These are phyloP conservation scores for Neonothopanus nambi DNA, from an alignment of 1,284 basidiomycete species.

Conservation along the genomic window DNA sequence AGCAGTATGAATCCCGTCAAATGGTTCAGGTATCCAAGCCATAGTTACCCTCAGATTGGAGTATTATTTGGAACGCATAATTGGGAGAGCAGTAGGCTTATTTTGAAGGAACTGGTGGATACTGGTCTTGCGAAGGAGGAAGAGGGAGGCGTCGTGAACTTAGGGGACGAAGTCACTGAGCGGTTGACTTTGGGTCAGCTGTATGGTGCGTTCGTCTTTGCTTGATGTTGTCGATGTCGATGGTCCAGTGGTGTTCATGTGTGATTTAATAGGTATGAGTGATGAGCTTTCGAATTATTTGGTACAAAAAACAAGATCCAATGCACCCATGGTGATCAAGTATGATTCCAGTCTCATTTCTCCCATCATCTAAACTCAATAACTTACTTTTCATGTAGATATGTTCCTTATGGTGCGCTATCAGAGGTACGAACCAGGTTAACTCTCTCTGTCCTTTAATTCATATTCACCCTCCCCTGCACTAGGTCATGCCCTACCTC, in stretches of 20 bases:
- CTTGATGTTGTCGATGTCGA: not conserved
- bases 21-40: not conserved
- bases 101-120: slow-evolving; percentile 62
- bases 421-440: slow-evolving; percentile 42
- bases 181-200: slow-evolving; percentile 81
- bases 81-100: slow-evolving; percentile 59
- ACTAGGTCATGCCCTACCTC: slow-evolving; percentile 59
- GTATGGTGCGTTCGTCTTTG: slow-evolving; percentile 59
- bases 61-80: slow-evolving; percentile 91
- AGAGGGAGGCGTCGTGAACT: slow-evolving; percentile 31
- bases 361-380: too few relatives aligned
- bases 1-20: too few relatives aligned
- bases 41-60: slow-evolving; percentile 52
- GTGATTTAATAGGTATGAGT: slow-evolving; percentile 66
- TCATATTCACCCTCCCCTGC: not conserved
- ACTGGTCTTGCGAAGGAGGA: slow-evolving; percentile 52
- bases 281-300: slow-evolving; percentile 79
- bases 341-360: slow-evolving; percentile 28
- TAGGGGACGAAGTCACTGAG: slow-evolving; percentile 59
- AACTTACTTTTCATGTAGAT: too few relatives aligned
- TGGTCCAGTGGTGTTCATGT: not conserved
- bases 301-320: slow-evolving; percentile 53
- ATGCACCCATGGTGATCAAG: slow-evolving; percentile 77
- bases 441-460: too few relatives aligned
- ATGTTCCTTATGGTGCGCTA: slow-evolving; percentile 85